These are phyloP conservation scores for Forsythia suspensa DNA, from an alignment of 257 asterid genomes.

Conservation along the genomic window DNA sequence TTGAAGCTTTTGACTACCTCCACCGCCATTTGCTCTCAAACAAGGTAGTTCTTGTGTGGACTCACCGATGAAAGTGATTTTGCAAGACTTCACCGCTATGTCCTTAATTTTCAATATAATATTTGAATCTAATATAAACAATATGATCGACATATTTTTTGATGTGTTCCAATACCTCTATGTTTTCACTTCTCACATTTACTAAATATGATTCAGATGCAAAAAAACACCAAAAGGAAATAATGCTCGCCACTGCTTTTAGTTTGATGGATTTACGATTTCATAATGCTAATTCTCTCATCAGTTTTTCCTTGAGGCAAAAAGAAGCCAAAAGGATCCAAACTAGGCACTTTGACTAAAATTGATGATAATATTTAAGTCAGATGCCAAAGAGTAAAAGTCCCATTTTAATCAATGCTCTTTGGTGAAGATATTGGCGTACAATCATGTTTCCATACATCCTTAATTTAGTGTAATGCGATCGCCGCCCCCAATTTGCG, in stretches of 20 bases:
- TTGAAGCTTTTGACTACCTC: conserved; percentile 93
- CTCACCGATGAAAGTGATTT: background rate
- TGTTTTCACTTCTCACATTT: too few species aligned
- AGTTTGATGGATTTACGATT: background rate
- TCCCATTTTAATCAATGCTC: background rate
- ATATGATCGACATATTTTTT: too few species aligned
- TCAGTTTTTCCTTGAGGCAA: conserved; percentile 4
- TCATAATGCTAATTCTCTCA: background rate
- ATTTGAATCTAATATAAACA: too few species aligned
- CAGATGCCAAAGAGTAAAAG: background rate
- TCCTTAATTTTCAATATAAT: background rate
- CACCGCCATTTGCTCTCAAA: conserved; percentile 82
- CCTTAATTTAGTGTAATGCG: too few species aligned
- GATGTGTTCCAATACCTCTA: too few species aligned
- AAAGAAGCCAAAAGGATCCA: background rate
- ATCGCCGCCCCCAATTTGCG: too few species aligned
- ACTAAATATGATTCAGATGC: background rate
- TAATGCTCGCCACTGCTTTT: background rate
- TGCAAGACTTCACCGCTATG: background rate
- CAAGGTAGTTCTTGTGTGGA: conserved; percentile 49
- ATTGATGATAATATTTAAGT: background rate
- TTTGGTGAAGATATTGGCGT: background rate
- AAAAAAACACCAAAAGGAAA: background rate
- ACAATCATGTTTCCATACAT: background rate
- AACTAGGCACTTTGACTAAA: background rate